These are phyloP conservation scores for Hypoxylon sp. DNA, from an alignment of 2,329 filamentous ascomycete genomes.

Conservation along the genomic window DNA sequence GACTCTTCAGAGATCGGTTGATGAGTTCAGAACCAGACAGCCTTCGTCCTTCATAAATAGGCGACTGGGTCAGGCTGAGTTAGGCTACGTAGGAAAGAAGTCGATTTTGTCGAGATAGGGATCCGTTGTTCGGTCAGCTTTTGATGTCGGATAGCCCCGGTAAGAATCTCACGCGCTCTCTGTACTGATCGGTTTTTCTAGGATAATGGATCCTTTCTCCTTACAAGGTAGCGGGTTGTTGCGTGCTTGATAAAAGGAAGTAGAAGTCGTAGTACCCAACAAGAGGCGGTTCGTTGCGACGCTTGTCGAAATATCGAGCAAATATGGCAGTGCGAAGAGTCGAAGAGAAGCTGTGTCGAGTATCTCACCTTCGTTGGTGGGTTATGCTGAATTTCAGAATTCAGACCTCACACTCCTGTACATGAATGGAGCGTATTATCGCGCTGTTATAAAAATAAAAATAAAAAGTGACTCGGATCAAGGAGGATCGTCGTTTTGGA, in stretches of 20 bases:
- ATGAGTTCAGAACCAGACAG: slow-evolving; percentile 3
- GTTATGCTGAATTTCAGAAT: slow-evolving; percentile 31
- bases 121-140: slow-evolving; percentile 6
- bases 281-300: slow-evolving; percentile 29
- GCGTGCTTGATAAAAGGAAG: slow-evolving; percentile 24
- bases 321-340: slow-evolving; percentile 29
- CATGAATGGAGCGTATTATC: slow-evolving; percentile 25
- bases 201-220: slow-evolving; percentile 18
- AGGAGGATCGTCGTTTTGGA: slow-evolving; percentile 28
- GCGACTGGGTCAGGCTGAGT: slow-evolving; percentile 2
- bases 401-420: slow-evolving; percentile 34
- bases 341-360: slow-evolving; percentile 17
- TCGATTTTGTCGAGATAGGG: slow-evolving; percentile 15
- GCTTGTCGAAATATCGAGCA: slow-evolving; percentile 33
- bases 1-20: slow-evolving; percentile 18
- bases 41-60: slow-evolving; percentile 6
- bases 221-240: slow-evolving; percentile 22
- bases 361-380: slow-evolving; percentile 39
- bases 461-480: slow-evolving; percentile 26
- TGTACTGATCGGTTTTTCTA: slow-evolving; percentile 22
- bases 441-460: neutral
- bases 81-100: slow-evolving; percentile 11
- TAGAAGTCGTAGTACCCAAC: slow-evolving; percentile 22
- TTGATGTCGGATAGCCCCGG: slow-evolving; percentile 17
- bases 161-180: slow-evolving; percentile 10